These are phyloP conservation scores for Xerocomus spinulosus DNA, from an alignment of 768 basidiomycete species.

Conservation along the genomic window DNA sequence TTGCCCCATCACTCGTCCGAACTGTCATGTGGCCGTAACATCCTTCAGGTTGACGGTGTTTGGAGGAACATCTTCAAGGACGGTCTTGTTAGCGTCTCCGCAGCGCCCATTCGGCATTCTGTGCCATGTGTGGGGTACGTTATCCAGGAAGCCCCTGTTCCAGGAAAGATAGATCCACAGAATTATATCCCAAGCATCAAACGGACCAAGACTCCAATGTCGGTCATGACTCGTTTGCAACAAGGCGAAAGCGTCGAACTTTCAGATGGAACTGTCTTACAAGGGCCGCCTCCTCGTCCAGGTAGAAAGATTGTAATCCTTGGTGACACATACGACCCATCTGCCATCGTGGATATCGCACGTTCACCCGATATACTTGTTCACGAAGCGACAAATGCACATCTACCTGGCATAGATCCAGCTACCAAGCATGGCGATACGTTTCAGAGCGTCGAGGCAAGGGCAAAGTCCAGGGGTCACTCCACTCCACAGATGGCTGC, in stretches of 20 bases:
- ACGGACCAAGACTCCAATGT: constrained; percentile 65
- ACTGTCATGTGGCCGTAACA: constrained; percentile 56
- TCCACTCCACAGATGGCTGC: constrained; percentile 92
- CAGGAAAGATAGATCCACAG: constrained; percentile 71
- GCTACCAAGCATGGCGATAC: constrained; percentile 59
- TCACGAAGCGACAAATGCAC: constrained; percentile 89
- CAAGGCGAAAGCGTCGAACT: constrained; percentile 60
- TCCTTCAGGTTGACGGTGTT: constrained; percentile 50
- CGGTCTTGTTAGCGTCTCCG: constrained; percentile 56
- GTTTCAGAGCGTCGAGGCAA: constrained; percentile 53
- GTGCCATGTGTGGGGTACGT: constrained; percentile 81
- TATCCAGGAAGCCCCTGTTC: constrained; percentile 61
- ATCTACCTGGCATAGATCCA: constrained; percentile 61
- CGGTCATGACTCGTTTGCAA: constrained; percentile 62
- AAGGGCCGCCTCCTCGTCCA: constrained; percentile 57
- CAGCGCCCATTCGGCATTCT: constrained; percentile 75
- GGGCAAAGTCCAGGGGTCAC: constrained; percentile 75
- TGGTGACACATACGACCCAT: constrained; percentile 82
- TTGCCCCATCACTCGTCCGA: constrained; percentile 52
- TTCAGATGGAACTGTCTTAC: constrained; percentile 66
- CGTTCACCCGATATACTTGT: constrained; percentile 67
- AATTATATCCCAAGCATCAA: constrained; percentile 64
- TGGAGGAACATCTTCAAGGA: constrained; percentile 67
- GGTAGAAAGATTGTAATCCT: constrained; percentile 79
- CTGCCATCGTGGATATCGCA: constrained; percentile 57